Conservation (phyloP, 495 filamentous ascomycete species). For the Podospora australis region DNA sequence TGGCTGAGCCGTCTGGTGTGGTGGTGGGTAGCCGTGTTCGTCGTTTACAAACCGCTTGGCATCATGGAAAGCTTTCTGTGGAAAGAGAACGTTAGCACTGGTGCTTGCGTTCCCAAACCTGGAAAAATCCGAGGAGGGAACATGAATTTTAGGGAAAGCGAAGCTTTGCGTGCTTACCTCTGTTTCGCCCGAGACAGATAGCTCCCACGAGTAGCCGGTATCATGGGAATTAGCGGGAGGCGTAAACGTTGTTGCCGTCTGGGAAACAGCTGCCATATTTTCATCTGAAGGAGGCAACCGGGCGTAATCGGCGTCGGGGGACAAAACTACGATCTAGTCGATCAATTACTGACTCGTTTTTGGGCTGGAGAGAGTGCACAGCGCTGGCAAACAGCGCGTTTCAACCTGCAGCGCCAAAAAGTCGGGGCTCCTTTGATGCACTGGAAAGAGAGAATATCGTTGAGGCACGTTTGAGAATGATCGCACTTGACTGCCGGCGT, state of each 20-base stretch:
- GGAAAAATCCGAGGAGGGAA: background rate
- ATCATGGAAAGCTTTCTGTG: conserved; percentile 16
- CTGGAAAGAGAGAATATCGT: background rate
- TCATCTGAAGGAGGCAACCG: conserved; percentile 11
- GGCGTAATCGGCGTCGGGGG: conserved; percentile 9
- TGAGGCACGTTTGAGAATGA: background rate
- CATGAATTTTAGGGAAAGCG: background rate
- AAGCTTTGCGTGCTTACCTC: conserved; percentile 28
- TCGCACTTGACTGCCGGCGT: conserved; percentile 4
- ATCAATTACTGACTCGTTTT: background rate
- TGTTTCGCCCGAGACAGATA: conserved; percentile 31
- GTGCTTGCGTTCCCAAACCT: background rate
- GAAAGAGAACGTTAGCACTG: conserved; percentile 4
- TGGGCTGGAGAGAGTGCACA: conserved; percentile 6
- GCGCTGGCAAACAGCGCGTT: background rate
- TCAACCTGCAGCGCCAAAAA: background rate
- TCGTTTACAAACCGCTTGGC: conserved; percentile 11
- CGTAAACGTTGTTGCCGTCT: conserved; percentile 42
- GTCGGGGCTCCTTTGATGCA: background rate
- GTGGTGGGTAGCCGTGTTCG: conserved; percentile 11
- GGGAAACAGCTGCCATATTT: conserved; percentile 50
- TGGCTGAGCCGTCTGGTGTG: conserved; percentile 13
- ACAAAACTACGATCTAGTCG: background rate
- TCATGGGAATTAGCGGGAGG: conserved; percentile 48
- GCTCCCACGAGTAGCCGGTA: conserved; percentile 46